Percentiles rank a stretch among this genome's conserved stretches.
Conservation (phyloP, 805 yeast species). For the Vanderwaltozyma tropicalis region DNA sequence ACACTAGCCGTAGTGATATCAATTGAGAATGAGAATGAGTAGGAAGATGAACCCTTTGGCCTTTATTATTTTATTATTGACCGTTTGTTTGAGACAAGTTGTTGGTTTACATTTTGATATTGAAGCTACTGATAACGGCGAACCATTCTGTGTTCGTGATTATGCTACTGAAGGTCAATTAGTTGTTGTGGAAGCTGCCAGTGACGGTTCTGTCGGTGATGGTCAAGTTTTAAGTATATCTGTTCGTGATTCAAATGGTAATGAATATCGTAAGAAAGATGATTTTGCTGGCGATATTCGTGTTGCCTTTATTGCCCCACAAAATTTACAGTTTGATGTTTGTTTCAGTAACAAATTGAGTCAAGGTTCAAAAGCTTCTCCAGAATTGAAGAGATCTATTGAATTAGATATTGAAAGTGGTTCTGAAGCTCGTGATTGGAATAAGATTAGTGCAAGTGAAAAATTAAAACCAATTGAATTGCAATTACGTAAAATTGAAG, state of each 20-base stretch:
- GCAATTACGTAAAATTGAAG: conserved; percentile 79
- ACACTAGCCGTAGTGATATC: too few relatives aligned
- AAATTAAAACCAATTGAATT: conserved; percentile 88
- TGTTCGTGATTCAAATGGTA: conserved; percentile 71
- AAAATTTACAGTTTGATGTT: conserved; percentile 77
- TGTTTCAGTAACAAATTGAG: conserved; percentile 62
- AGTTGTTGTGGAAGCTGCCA: conserved; percentile 73
- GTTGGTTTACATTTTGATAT: conserved; percentile 48
- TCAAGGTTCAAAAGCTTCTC: conserved; percentile 30
- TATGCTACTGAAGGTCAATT: conserved; percentile 75
- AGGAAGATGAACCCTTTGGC: too few relatives aligned
- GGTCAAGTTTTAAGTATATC: conserved; percentile 69
- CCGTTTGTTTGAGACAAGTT: too few relatives aligned
- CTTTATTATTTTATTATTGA: too few relatives aligned
- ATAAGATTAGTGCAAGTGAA: conserved; percentile 83
- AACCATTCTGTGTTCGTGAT: conserved; percentile 82
- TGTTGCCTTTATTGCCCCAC: conserved; percentile 77
- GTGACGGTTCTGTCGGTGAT: conserved; percentile 71
- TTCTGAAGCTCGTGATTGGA: conserved; percentile 96
- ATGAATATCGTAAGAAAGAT: conserved; percentile 69
- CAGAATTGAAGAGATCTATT: conserved; percentile 52
- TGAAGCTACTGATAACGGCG: conserved; percentile 36
- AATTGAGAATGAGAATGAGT: too few relatives aligned
- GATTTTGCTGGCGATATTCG: conserved; percentile 63
- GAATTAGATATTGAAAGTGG: conserved; percentile 93